These are phyloP conservation scores for Pyracantha coccinea DNA, from an alignment of 331 rosid species.

Conservation along the genomic window DNA sequence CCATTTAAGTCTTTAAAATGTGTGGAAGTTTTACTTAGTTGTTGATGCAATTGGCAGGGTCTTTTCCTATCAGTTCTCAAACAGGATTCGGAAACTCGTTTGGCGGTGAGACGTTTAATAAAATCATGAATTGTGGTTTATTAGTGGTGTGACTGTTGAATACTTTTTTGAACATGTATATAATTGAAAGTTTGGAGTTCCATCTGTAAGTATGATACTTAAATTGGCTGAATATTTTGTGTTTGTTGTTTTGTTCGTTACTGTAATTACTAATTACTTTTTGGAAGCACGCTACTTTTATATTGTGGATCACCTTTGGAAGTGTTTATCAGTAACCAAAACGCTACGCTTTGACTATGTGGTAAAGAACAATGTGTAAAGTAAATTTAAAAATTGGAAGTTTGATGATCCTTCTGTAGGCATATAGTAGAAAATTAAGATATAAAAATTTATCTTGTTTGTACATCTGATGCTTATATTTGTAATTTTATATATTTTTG, in stretches of 20 bases:
- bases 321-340: not conserved
- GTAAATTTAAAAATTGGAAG: not conserved
- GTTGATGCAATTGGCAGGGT: conserved; percentile 56
- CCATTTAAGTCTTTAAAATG: not conserved
- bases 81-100: conserved; percentile 69
- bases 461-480: not conserved
- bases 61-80: conserved; percentile 64
- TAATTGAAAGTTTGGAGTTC: not conserved
- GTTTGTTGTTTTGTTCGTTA: not conserved
- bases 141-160: not conserved
- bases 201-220: not conserved
- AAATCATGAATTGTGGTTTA: not conserved
- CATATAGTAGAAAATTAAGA: not conserved
- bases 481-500: not conserved
- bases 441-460: not conserved
- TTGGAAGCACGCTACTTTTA: not conserved
- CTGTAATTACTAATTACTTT: not conserved
- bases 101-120: conserved; percentile 65
- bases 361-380: not conserved
- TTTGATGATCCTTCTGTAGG: not conserved
- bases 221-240: not conserved
- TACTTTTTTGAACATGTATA: not conserved
- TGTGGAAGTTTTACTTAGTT: not conserved
- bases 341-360: not conserved
- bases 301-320: not conserved